phyloP scores from a whole-genome alignment of 371 early-diverging fungal species.

The Lichtheimia ramosa region DNA sequence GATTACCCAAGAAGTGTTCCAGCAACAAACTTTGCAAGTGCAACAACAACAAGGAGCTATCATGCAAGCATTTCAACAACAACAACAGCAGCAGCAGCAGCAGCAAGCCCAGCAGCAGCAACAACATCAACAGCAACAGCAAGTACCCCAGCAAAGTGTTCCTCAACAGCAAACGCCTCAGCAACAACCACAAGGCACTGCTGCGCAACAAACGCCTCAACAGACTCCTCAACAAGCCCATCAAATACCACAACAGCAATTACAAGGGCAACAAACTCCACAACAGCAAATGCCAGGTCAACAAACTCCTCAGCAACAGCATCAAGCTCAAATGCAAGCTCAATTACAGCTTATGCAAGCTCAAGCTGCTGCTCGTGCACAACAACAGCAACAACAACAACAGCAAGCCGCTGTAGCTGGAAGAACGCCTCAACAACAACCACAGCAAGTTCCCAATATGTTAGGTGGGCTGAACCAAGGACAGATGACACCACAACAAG shows the following conservation, averaged over 20 bases:
- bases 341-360: constrained; percentile 20
- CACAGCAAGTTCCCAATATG: constrained; percentile 18
- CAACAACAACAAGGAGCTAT: constrained; percentile 31
- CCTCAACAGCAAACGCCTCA: constrained; percentile 12
- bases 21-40: constrained; percentile 20
- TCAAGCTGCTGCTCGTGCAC: constrained; percentile 12
- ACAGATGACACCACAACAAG: constrained; percentile 31
- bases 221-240: constrained; percentile 10
- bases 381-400: constrained; percentile 17
- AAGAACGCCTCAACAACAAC: constrained; percentile 21
- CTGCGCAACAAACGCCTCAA: constrained; percentile 14
- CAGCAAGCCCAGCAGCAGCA: constrained; percentile 24
- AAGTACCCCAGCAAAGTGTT: constrained; percentile 8
- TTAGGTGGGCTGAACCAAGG: constrained; percentile 16
- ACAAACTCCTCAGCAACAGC: constrained; percentile 11
- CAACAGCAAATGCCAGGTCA: constrained; percentile 15
- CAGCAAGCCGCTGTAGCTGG: constrained; percentile 20
- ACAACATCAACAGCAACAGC: constrained; percentile 14
- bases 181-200: constrained; percentile 17
- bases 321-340: constrained; percentile 13
- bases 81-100: constrained; percentile 40
- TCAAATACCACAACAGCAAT: constrained; percentile 15
- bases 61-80: constrained; percentile 24
- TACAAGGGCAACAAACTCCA: constrained; percentile 9
- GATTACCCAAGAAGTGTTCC: constrained; percentile 30